Base-by-base conservation (phyloP, 2,329 filamentous ascomycete species). In the Colletotrichum liaoningense region DNA sequence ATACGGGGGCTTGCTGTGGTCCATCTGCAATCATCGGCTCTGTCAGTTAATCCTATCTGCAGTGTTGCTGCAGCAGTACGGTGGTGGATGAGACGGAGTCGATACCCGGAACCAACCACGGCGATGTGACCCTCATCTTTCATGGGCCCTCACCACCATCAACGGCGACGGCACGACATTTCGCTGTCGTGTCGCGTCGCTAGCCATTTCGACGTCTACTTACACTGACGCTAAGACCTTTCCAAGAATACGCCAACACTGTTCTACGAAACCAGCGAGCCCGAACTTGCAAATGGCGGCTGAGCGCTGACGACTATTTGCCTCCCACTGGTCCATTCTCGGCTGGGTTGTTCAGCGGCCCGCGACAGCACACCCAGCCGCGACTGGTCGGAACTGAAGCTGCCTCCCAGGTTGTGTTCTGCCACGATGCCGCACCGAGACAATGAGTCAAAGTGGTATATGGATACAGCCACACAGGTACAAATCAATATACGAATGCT, bases 381-480 rank as follows among this genome's bases (percentile, higher is more conserved):
- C 65, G 66, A 73, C 24, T 73, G 67, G 70, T 11, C 56, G 67
- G 24, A 11, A 66, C 28, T 16, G 35, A 56, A 59, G 49, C 55
- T 70, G 38, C 49, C 56, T 73, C 49, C 49, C 35, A 62, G 56
- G 12, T 49, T 57, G 52, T 35, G 56, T 54, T 66, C 60, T 63
- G 63, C 60, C 67, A 66, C n/a, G 56, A 49, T 56, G 46, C 49
- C 67, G 60, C 70, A 62, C 71, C 71, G 67, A 73, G 71, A 73
- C 67, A 42, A 46, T 57, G 56, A 28, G 65, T 65, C 59, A 52
- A 26, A 66, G 22, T 22, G 22, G 57, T 54, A 16, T 46, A 19
- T 24, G 24, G 56, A 16, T 46, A 19, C 33, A 52, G 56, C 16
- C 56, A 64, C 35, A 6, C 33, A 52, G 42, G 30, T 57, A 69